Base-by-base conservation (phyloP, 805 yeast species). In the Pichia eremophila region DNA sequence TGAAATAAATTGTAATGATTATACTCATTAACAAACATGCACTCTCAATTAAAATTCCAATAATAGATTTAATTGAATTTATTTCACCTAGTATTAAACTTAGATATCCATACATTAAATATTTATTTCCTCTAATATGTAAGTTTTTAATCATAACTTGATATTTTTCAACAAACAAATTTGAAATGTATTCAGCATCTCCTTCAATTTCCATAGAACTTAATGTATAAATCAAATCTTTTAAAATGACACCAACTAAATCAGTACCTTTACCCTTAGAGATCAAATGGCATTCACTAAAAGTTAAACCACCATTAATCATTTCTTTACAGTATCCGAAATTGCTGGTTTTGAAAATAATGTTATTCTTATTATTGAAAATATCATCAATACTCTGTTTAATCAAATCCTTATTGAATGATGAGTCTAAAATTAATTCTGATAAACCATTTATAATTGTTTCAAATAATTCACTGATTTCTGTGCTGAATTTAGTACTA, bases 211-310 rank as follows among this genome's bases (percentile, higher is more conserved):
- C 46, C 14, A 39, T 32, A 7, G 9, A 5, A 18, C 43, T 46
- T 74, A 59, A 51, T 72, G 78, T 3, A 61, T 62, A 5, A 78
- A 44, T 79, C 12, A 79, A 67, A 58, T 78, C 83, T 47, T 71
- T 65, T 11, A 77, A 65, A 15, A 77, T 59, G 14, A 72, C 71
- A 8, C 75, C 64, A 9, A 73, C 60, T 15, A 77, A 54, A 56
- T 78, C 81, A 47, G 45, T 29, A 11, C 53, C 51, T 41, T 41
- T 39, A 25, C 38, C 47, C 32, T 42, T 47, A 32, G 31, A 35
- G 3, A 34, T 14, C 12, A 46, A 32, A 34, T 52, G 51, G 36
- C 56, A 53, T 17, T 38, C 29, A 4, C 31, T 37, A 12, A 10
- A 34, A 2, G n/a, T 15, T 8, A 39, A 11, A 17, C 12, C 37